Evolutionary conservation across 768 basidiomycete genomes (phyloP).

Genomic region (Phlegmacium glaucopus): DNA sequence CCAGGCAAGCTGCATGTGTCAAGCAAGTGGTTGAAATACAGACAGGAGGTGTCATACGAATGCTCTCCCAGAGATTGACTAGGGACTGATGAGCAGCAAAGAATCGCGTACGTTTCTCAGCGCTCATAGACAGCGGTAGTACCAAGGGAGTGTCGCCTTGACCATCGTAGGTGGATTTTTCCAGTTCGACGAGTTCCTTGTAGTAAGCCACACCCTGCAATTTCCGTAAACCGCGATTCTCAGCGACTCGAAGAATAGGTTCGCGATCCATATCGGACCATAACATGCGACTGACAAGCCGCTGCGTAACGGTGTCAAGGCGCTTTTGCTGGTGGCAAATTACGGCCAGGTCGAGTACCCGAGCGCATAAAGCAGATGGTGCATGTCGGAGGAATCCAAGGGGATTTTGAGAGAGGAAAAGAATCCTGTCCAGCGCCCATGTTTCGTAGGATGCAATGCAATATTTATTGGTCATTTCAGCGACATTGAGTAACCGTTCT

Average conservation of each 20-base stretch:
- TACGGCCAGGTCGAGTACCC: slow-evolving; percentile 50
- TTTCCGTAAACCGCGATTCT: slow-evolving; percentile 30
- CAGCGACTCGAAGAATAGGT: slow-evolving; percentile 47
- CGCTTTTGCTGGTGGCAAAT: slow-evolving; percentile 45
- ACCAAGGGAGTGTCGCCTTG: slow-evolving; percentile 26
- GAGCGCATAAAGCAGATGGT: slow-evolving; percentile 35
- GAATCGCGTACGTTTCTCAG: slow-evolving; percentile 43
- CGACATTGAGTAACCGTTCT: slow-evolving; percentile 44
- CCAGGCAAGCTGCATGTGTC: slow-evolving; percentile 48
- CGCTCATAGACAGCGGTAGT: slow-evolving; percentile 27
- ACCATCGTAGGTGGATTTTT: slow-evolving; percentile 29
- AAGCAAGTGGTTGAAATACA: slow-evolving; percentile 41
- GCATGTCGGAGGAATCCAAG: slow-evolving; percentile 27
- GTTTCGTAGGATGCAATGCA: slow-evolving; percentile 40
- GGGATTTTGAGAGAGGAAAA: slow-evolving; percentile 29
- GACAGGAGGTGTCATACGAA: slow-evolving; percentile 46
- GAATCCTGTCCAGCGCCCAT: slow-evolving; percentile 41
- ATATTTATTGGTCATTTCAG: slow-evolving; percentile 45
- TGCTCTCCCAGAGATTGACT: slow-evolving; percentile 48
- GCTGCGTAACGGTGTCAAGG: slow-evolving; percentile 42
- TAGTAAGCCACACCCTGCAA: slow-evolving; percentile 55
- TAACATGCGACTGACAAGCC: slow-evolving; percentile 48
- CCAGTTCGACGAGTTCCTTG: slow-evolving; percentile 39
- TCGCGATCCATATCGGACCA: slow-evolving; percentile 51
- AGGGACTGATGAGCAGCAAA: slow-evolving; percentile 58